Evolutionary conservation across 1,284 basidiomycete species (phyloP), one percentile per base, ranked within the genome.

Genomic region (Moesziomyces antarcticus): DNA sequence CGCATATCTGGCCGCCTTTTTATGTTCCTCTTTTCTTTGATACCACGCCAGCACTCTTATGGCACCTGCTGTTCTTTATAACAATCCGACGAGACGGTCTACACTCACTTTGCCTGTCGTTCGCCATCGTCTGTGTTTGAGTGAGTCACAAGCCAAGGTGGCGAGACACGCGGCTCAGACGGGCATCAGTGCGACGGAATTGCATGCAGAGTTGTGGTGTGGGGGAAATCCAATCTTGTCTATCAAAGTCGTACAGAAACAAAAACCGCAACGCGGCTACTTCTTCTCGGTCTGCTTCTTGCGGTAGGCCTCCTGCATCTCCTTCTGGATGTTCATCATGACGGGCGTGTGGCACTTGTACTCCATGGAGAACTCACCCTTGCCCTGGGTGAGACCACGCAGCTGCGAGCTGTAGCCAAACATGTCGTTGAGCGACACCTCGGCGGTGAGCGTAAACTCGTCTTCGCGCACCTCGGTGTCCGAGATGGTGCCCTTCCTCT

Each of bases 341-440:
- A 97, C 94, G 14, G 94, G 92, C 83, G 89, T 86, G 82, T 97
- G 93, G 58, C 67, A 77, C 56, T 76, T 93, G 86, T 96, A 97
- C 85, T 96, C 94, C 94, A 97, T 97, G 72, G 92, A 93, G 59
- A 78, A 79, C 60, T 84, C 79, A 41, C 82, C 82, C 56, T 83
- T 83, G 50, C 84, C 85, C 86, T 99, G 96, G 0, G 96, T 99
- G 73, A 91, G 90, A 6, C 96, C 96, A 65, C 97, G 90, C 53
- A 99, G 72, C 60, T 80, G 79, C 45, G 78, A 80, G 44, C 78
- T 80, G 59, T 82, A 99, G 33, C 96, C 96, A 84, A 99, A 99
- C 97, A 99, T 99, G 82, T 99, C 96, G 85, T 96, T 98, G 85
- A 99, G 85, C 10, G 93, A 91, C 16, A 99, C 95, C 84, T 98